Evolutionary conservation across 1,284 basidiomycete species (phyloP), one percentile per base, ranked within the genome.

Genomic region (Abortiporus biennis): DNA sequence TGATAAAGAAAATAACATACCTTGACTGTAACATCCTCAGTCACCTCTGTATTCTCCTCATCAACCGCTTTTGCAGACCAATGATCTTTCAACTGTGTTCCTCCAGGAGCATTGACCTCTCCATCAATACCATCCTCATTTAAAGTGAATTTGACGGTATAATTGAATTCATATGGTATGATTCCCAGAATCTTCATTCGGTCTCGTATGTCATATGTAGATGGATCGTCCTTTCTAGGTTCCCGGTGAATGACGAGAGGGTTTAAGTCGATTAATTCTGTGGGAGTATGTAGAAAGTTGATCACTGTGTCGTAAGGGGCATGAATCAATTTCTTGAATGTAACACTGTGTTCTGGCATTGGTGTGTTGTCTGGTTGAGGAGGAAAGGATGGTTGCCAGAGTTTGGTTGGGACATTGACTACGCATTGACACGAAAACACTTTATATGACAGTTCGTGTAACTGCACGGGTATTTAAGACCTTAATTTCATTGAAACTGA

Each of bases 141-240:
- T 6, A 53, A 38, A 8, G 38, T 54, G 29, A 63, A 56, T 20
- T 34, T 46, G 17, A 54, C 56, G 6, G 50, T 56, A 41, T 62
- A 66, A 6, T 54, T 58, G 16, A 55, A 63, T 25, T 47, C 43
- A 27, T 51, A 56, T 16, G 45, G 50, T 40, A 57, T 48, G 16
- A 49, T 45, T 3, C 59, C 56, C n/a, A 62, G 36, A 6, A 65
- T 13, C 13, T 54, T 50, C 3, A 68, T 40, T 17, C 44, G 51
- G 25, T 71, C 66, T 9, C 51, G 58, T n/a, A 71, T 53, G 2
- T 55, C 57, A 50, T 63, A 67, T 21, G 58, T 49, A 4, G 44
- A 46, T 3, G 57, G 47, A 29, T 66, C 56, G 6, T 55, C 43
- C 0, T 59, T 49, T 41, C 61, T 56, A 20, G 47, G 42, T 15